Evolutionary conservation across 495 filamentous ascomycete species (phyloP).

Genomic region (Aspergillus campestris): DNA sequence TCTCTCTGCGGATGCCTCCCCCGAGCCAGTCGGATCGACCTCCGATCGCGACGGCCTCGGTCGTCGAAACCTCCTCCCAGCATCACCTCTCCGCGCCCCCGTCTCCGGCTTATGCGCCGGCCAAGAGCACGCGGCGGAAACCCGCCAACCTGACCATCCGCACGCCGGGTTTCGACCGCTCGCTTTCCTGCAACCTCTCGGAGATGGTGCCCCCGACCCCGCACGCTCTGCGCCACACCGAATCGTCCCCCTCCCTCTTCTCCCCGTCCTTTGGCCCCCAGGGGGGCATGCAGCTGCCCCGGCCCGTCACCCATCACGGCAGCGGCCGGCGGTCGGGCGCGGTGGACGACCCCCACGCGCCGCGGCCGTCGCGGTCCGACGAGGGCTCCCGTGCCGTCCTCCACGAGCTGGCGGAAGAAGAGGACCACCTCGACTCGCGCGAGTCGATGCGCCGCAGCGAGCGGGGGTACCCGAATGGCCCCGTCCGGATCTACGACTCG

Average conservation of each 20-base stretch:
- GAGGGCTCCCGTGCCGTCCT: conserved; percentile 23
- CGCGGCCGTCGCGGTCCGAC: conserved; percentile 18
- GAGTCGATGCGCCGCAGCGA: conserved; percentile 55
- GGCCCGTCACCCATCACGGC: conserved; percentile 34
- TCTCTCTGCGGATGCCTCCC: conserved; percentile 76
- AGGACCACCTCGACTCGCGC: conserved; percentile 63
- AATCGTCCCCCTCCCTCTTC: conserved; percentile 59
- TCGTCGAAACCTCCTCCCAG: conserved; percentile 34
- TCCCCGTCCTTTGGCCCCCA: conserved; percentile 51
- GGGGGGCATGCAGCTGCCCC: conserved; percentile 57
- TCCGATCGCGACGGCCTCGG: conserved; percentile 42
- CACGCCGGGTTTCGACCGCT: conserved; percentile 47
- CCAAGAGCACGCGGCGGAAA: conserved; percentile 60
- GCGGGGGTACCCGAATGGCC: conserved; percentile 86
- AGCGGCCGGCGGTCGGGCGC: conserved; percentile 15
- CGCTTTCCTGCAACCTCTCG: conserved; percentile 26
- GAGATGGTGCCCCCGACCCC: conserved; percentile 45
- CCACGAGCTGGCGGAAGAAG: conserved; percentile 58
- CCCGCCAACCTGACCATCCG: conserved; percentile 68
- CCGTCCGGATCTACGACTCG: conserved; percentile 86
- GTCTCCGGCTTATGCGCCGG: conserved; percentile 76
- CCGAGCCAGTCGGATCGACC: conserved; percentile 34
- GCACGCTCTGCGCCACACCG: conserved; percentile 52
- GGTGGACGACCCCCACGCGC: conserved; percentile 20
- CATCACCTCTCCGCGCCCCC: conserved; percentile 62